phyloP scores from a whole-genome alignment of 495 filamentous ascomycete species.

The Cercophora scortea region DNA sequence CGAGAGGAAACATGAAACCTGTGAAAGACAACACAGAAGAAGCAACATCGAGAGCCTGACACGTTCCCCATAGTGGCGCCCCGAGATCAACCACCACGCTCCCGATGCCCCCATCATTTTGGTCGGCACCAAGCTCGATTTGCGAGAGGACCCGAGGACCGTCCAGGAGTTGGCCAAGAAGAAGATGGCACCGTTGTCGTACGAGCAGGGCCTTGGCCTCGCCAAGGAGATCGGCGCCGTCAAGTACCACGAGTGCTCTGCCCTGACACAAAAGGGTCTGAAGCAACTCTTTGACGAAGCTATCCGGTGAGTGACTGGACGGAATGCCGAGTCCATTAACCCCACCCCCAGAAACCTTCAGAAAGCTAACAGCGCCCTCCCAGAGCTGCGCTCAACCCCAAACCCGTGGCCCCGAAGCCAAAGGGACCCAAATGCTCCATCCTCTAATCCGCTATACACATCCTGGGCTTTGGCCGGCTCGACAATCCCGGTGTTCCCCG shows the following conservation, averaged over 20 bases:
- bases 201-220: constrained; percentile 75
- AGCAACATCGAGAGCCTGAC: constrained; percentile 8
- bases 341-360: background rate
- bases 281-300: constrained; percentile 98
- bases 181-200: constrained; percentile 86
- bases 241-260: constrained; percentile 98
- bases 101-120: constrained; percentile 94
- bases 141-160: constrained; percentile 83
- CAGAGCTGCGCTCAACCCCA: constrained; percentile 79
- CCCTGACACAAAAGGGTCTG: constrained; percentile 86
- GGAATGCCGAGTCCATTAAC: background rate
- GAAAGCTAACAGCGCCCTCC: constrained; percentile 10
- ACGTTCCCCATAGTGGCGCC: constrained; percentile 63
- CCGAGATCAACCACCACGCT: constrained; percentile 94
- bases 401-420: constrained; percentile 53
- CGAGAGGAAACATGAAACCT: background rate
- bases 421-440: constrained; percentile 67
- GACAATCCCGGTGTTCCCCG: background rate
- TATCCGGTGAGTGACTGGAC: constrained; percentile 60
- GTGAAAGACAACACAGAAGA: too few species aligned
- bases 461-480: background rate
- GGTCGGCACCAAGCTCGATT: constrained; percentile 94
- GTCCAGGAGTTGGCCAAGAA: constrained; percentile 68
- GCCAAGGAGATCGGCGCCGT: constrained; percentile 88
- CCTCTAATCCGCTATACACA: constrained; percentile 41